Evolutionary conservation across 441 rosid species (phyloP).

Genomic region (Corymbia calophylla): DNA sequence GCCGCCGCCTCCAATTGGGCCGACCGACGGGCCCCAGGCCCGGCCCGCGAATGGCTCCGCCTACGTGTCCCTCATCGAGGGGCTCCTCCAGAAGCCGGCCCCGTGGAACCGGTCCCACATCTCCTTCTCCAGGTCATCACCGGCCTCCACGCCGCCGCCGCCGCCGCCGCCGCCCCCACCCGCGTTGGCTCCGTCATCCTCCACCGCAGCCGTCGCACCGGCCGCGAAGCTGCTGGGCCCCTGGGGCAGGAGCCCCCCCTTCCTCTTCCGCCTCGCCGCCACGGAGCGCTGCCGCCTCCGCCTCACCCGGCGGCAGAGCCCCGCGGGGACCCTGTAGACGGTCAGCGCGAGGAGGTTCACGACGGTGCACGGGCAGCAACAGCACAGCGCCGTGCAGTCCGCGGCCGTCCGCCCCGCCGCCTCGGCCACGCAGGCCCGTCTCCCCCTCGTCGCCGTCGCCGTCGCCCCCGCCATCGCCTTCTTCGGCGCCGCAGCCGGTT

Average conservation of each 20-base stretch:
- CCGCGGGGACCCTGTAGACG: conserved; percentile 52
- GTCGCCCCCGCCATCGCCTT: neutral
- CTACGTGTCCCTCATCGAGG: conserved; percentile 30
- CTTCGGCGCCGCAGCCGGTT: neutral
- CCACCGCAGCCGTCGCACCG: neutral
- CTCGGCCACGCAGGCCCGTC: conserved; percentile 26
- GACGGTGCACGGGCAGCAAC: conserved; percentile 69
- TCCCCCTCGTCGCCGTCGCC: neutral
- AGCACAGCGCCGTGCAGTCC: conserved; percentile 64
- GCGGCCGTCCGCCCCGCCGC: conserved; percentile 72
- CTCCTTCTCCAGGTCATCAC: conserved; percentile 20
- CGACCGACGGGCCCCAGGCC: neutral
- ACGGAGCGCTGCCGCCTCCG: conserved; percentile 18
- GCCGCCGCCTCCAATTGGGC: neutral
- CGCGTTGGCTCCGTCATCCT: neutral
- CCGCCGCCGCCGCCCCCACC: neutral
- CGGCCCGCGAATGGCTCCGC: neutral
- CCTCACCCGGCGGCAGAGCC: conserved; percentile 57
- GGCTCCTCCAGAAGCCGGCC: conserved; percentile 80
- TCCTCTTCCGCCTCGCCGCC: conserved; percentile 14
- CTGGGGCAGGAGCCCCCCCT: neutral
- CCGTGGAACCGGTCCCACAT: conserved; percentile 60
- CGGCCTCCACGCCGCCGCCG: conserved; percentile 8
- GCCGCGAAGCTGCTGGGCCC: neutral
- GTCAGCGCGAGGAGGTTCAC: conserved; percentile 50